These are phyloP conservation scores for Apiospora arundinis DNA, from an alignment of 2,329 filamentous ascomycete genomes.

Conservation along the genomic window DNA sequence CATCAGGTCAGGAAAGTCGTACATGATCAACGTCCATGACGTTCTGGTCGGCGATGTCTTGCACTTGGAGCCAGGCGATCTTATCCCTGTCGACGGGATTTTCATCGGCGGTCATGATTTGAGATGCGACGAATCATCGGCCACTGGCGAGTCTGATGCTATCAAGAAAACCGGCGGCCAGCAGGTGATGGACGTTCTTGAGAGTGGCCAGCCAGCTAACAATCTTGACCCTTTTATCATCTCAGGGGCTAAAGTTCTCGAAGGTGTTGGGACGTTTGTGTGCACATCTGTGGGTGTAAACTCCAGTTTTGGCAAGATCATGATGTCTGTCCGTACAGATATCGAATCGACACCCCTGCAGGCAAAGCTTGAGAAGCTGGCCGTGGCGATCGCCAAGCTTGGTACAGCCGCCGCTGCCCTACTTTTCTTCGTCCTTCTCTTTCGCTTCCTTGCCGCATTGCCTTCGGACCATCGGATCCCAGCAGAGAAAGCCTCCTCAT, in stretches of 20 bases:
- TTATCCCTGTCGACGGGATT: slow-evolving; percentile 71
- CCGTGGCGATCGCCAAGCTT: slow-evolving; percentile 57
- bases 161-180: slow-evolving; percentile 68
- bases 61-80: slow-evolving; percentile 71
- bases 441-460: slow-evolving; percentile 74
- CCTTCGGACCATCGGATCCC: slow-evolving; percentile 53
- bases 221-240: slow-evolving; percentile 68
- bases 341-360: slow-evolving; percentile 60
- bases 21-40: slow-evolving; percentile 66
- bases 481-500: slow-evolving; percentile 65
- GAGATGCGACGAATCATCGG: slow-evolving; percentile 73
- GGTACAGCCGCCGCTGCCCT: slow-evolving; percentile 72
- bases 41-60: slow-evolving; percentile 71
- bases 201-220: slow-evolving; percentile 56
- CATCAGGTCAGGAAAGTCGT: slow-evolving; percentile 67
- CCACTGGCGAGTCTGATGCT: slow-evolving; percentile 73
- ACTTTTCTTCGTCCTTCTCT: slow-evolving; percentile 80
- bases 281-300: slow-evolving; percentile 61
- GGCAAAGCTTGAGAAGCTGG: slow-evolving; percentile 57
- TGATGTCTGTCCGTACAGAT: slow-evolving; percentile 61
- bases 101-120: slow-evolving; percentile 69
- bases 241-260: slow-evolving; percentile 61
- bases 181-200: slow-evolving; percentile 62
- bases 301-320: slow-evolving; percentile 61
- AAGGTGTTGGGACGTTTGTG: slow-evolving; percentile 60